Evolutionary conservation across 805 yeast species (phyloP).

Genomic region (Saccharomycopsis guyanensis): DNA sequence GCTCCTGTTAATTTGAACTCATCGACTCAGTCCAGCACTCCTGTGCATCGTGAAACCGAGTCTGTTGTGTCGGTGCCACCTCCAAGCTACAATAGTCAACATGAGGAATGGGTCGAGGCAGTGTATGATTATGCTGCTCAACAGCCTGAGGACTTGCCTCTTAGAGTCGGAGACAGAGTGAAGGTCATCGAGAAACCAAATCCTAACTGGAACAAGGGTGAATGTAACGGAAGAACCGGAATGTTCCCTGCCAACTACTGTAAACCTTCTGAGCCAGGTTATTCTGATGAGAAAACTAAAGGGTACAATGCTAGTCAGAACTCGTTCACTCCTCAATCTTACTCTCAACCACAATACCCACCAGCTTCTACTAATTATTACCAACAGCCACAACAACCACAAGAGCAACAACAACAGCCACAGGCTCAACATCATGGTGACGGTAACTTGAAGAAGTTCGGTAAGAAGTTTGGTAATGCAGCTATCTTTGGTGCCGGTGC

Average conservation of each 20-base stretch:
- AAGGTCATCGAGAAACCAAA: slow-evolving; percentile 66
- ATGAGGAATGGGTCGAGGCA: slow-evolving; percentile 48
- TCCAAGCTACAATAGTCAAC: slow-evolving; percentile 23
- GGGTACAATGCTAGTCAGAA: slow-evolving; percentile 9
- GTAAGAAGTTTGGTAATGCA: slow-evolving; percentile 82
- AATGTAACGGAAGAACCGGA: slow-evolving; percentile 51
- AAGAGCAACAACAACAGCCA: slow-evolving; percentile 29
- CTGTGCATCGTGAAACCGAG: slow-evolving; percentile 25
- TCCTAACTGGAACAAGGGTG: slow-evolving; percentile 90
- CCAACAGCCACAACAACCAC: slow-evolving; percentile 31
- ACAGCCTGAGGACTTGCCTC: slow-evolving; percentile 64
- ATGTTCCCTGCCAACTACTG: slow-evolving; percentile 91
- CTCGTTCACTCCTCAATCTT: slow-evolving; percentile 10
- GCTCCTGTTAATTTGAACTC: slow-evolving; percentile 37
- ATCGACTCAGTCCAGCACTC: slow-evolving; percentile 22
- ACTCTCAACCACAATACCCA: slow-evolving; percentile 26
- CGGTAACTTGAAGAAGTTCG: slow-evolving; percentile 49
- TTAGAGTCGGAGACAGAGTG: slow-evolving; percentile 61
- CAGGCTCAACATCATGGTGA: slow-evolving; percentile 29
- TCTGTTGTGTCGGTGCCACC: slow-evolving; percentile 9
- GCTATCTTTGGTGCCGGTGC: slow-evolving; percentile 97
- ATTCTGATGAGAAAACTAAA: not conserved
- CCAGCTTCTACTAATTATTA: slow-evolving; percentile 45
- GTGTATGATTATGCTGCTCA: slow-evolving; percentile 68
- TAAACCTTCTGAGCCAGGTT: slow-evolving; percentile 23